These are phyloP conservation scores for Xylaria sp. DNA, from an alignment of 2,329 filamentous ascomycete species.

Conservation along the genomic window DNA sequence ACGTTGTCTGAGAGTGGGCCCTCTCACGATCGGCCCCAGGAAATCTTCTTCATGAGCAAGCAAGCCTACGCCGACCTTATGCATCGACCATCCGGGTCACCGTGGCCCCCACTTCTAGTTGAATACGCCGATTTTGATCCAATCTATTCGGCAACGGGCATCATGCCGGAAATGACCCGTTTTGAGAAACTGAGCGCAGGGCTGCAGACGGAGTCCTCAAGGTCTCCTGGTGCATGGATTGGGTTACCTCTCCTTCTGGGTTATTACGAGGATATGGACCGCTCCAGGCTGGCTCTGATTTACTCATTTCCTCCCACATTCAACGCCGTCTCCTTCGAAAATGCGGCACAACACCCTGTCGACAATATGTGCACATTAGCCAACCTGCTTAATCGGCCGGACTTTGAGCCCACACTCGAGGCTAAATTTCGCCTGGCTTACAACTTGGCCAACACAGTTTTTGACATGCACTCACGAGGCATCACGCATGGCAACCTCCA, in stretches of 20 bases:
- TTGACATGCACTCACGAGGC: slow-evolving; percentile 75
- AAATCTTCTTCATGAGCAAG: slow-evolving; percentile 64
- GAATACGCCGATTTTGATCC: slow-evolving; percentile 76
- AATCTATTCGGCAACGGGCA: slow-evolving; percentile 70
- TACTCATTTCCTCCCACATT: slow-evolving; percentile 78
- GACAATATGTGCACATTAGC: slow-evolving; percentile 65
- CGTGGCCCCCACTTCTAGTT: slow-evolving; percentile 70
- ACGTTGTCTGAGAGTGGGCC: slow-evolving; percentile 52
- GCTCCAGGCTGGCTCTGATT: slow-evolving; percentile 77
- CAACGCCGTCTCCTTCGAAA: slow-evolving; percentile 66
- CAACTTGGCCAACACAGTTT: slow-evolving; percentile 77
- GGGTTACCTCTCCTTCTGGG: slow-evolving; percentile 70
- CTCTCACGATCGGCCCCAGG: slow-evolving; percentile 52
- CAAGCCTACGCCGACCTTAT: slow-evolving; percentile 63
- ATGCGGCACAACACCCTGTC: slow-evolving; percentile 60
- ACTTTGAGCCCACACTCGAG: slow-evolving; percentile 74
- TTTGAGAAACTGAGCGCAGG: slow-evolving; percentile 72
- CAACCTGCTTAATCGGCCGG: slow-evolving; percentile 63
- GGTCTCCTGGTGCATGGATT: slow-evolving; percentile 67
- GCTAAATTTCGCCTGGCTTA: slow-evolving; percentile 80
- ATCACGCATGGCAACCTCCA: slow-evolving; percentile 77
- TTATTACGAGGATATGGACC: slow-evolving; percentile 79
- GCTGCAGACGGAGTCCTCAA: slow-evolving; percentile 65
- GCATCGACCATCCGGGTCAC: slow-evolving; percentile 55
- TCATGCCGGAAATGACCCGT: slow-evolving; percentile 71